Base-by-base conservation (phyloP, 306 rosid species). In the Lathyrus aphaca region DNA sequence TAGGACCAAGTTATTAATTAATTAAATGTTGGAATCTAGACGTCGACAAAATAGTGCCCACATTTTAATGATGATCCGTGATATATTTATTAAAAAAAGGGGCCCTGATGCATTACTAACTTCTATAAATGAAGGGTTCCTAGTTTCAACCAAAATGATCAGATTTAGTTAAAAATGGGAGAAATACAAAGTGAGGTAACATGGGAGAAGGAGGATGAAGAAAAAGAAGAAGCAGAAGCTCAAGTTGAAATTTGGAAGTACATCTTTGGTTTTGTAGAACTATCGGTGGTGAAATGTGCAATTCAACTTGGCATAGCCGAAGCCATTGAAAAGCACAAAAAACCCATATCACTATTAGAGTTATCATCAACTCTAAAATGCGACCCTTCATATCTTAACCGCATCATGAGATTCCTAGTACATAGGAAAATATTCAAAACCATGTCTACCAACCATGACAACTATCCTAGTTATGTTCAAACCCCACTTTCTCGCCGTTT, bases 261-360 rank as follows among this genome's bases (percentile, higher is more conserved):
- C 77, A 42, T 79, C 45, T 80, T 83, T 5, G 89, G 98, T 10
- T 88, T 83, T 64, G 77, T 58, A 0, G 95, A 92, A 76, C 37
- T 70, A 37, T 88, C 89, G 0, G 91, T 81, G 2, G 79, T 92
- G 23, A 89, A 80, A 68, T 87, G 96, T 65, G 87, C 86, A 14
- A 72, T 92, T 48, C 87, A 92, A 53, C 89, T 92, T 11, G 82
- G 82, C 64, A 80, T 92, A 64, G 84, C 89, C 0, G 96, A 92
- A 8, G 71, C 81, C 55, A 80, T 89, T 3, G 96, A 86, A 80
- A 70, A 12, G 3, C 80, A 86, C 50, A 83, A 78, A 62, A 25
- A 65, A 10, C 81, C 89, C 67, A 79, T 92, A 55, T 78, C 92
- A 17, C 72, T 89, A 5, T 49, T 73, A 2, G 83, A 86, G 35